phyloP scores from a whole-genome alignment of 441 rosid species.

The Populus tomentosa region DNA sequence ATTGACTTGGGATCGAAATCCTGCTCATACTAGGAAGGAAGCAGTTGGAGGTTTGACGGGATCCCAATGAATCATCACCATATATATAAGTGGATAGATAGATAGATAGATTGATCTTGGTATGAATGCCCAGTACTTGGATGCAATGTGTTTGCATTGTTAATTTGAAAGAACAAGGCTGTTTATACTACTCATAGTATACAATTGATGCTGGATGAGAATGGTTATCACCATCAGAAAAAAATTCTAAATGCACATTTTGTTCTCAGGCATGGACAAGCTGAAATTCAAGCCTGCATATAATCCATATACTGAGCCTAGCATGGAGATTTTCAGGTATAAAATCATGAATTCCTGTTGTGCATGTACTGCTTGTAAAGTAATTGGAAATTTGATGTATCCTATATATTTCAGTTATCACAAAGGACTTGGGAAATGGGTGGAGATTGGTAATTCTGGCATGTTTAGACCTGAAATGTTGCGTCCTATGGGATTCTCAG shows the following conservation, averaged over 20 bases:
- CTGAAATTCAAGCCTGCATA: slow-evolving; percentile 92
- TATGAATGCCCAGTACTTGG: background rate
- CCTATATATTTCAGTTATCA: slow-evolving; percentile 52
- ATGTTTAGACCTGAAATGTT: slow-evolving; percentile 98
- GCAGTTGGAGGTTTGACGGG: background rate
- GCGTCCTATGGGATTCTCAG: slow-evolving; percentile 91
- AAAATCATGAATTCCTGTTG: background rate
- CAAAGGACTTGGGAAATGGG: slow-evolving; percentile 80
- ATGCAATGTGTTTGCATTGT: background rate
- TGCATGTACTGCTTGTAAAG: background rate
- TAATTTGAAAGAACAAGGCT: background rate
- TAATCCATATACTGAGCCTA: slow-evolving; percentile 96
- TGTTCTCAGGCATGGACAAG: slow-evolving; percentile 71
- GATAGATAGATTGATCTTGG: background rate
- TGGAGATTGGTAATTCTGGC: slow-evolving; percentile 95
- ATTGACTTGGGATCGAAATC: background rate
- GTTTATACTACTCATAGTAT: background rate
- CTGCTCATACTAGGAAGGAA: background rate
- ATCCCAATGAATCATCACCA: background rate
- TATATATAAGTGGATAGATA: background rate
- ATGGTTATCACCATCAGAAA: background rate
- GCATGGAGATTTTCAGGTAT: slow-evolving; percentile 97
- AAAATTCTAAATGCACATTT: background rate
- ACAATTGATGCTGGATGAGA: background rate
- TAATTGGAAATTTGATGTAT: slow-evolving; percentile 9